These are phyloP conservation scores for Pleochaeta shiraiana DNA, from an alignment of 2,329 filamentous ascomycete species.

Conservation along the genomic window DNA sequence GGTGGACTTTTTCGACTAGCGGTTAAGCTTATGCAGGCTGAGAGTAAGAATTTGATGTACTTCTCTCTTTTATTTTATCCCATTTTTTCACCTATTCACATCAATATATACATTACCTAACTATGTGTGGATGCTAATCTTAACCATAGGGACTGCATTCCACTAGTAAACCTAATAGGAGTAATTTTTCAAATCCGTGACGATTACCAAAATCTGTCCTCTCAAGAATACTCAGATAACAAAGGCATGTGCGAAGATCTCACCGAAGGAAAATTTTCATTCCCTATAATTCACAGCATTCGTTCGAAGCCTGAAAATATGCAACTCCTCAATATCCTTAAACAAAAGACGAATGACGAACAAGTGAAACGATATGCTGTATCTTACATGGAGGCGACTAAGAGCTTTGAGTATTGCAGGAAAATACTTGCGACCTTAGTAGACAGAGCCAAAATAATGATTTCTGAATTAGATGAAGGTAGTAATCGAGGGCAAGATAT, in stretches of 20 bases:
- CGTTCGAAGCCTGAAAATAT: constrained; percentile 50
- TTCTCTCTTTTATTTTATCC: constrained; percentile 5
- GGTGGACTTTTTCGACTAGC: constrained; percentile 69
- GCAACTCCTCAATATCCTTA: constrained; percentile 77
- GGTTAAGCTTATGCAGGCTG: constrained; percentile 73
- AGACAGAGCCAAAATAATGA: constrained; percentile 21
- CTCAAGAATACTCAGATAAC: constrained; percentile 55
- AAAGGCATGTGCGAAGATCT: constrained; percentile 93
- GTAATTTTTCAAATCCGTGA: constrained; percentile 80
- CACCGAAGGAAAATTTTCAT: constrained; percentile 93
- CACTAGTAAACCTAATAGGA: constrained; percentile 67
- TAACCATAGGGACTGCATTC: constrained; percentile 51
- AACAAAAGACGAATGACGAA: constrained; percentile 68
- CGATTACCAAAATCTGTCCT: constrained; percentile 79
- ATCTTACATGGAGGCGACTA: constrained; percentile 71
- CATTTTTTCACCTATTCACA: too few relatives aligned
- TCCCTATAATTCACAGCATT: constrained; percentile 87
- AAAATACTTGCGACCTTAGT: constrained; percentile 42
- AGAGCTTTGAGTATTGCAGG: constrained; percentile 72
- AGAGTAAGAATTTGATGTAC: constrained; percentile 28
- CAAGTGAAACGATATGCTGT: constrained; percentile 87
- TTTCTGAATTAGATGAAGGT: constrained; percentile 4
- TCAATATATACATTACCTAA: too few relatives aligned
- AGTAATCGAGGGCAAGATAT: constrained; percentile 1
- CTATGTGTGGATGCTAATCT: too few relatives aligned